Base-by-base conservation (phyloP, 2,329 filamentous ascomycete genomes). In the Fusarium sp. region DNA sequence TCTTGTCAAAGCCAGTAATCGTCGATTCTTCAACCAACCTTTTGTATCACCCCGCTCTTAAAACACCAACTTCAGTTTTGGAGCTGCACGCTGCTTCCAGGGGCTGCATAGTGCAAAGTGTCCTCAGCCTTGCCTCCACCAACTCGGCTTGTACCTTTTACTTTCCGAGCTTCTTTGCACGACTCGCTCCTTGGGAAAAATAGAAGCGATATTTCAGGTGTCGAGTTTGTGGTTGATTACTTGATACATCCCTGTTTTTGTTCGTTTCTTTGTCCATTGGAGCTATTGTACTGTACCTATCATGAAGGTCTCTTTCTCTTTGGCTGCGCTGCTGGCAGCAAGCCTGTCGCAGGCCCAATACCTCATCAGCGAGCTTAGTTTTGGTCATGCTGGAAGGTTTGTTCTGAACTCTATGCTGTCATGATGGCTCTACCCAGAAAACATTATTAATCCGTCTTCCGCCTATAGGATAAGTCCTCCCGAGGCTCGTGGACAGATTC, bases 351-450 rank as follows among this genome's bases (percentile, higher is more conserved):
- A 87, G 55, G 90, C 90, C 37, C 88, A 92, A 75, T 89, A 88
- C 73, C 83, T 93, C 56, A 87, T 93, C 76, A 90, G 89, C 71
- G 89, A 90, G 75, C 86, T 93, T 50, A 94, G 92, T 78, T 97
- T 97, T 78, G 93, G 93, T 40, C 87, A 92, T 76, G 86, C 87
- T 65, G 85, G 86, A 73, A 87, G 84, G 90, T 91, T 82, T 45
- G 80, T 73, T 50, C 25, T 55, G 45, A 55, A 21, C 50, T 28
- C 43, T 20, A 28, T 42, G 13, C 28, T 40, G 37, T 14, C 62
- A 46, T 51, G 55, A 32, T 45, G 60, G 14, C 34, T 59, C 48
- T 37, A 10, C 34, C 7, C 30, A 16, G 41, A 16, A 51, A 43
- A 43, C 14, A 12, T 66, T 42, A 32, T 66, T 74, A 57, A 74